A percentile compares a stretch with the other conserved stretches of the same genome.
These are phyloP conservation scores for Hypoxylon subgilvum DNA, from an alignment of 495 filamentous ascomycete species.

Conservation along the genomic window DNA sequence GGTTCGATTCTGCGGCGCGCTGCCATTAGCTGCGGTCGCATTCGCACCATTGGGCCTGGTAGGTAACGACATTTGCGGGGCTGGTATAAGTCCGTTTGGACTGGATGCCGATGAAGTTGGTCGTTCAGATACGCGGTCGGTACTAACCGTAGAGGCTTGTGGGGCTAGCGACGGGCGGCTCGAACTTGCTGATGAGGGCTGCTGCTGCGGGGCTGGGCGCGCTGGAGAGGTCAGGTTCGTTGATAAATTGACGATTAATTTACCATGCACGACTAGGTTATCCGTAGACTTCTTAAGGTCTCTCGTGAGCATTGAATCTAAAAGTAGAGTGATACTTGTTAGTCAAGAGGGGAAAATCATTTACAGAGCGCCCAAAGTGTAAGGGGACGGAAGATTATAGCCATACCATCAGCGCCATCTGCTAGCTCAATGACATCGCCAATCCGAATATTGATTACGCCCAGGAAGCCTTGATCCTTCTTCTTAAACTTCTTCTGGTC, in stretches of 20 bases:
- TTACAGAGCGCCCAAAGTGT: neutral
- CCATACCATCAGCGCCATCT: constrained; percentile 87
- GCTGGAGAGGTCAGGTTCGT: constrained; percentile 72
- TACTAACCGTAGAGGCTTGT: constrained; percentile 45
- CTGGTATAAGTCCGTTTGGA: constrained; percentile 45
- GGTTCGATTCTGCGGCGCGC: constrained; percentile 43
- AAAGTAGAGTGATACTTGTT: constrained; percentile 20
- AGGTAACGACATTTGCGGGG: constrained; percentile 41
- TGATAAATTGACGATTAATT: constrained; percentile 93
- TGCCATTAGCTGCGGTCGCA: constrained; percentile 48
- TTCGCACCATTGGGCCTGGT: constrained; percentile 49
- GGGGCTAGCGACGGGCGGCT: constrained; percentile 52
- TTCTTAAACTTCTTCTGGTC: constrained; percentile 99
- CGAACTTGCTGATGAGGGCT: constrained; percentile 43
- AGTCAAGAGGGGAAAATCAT: constrained; percentile 6
- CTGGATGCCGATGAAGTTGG: constrained; percentile 55
- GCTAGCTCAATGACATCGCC: constrained; percentile 90
- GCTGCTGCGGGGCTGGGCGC: constrained; percentile 34
- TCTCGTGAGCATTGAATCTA: constrained; percentile 92
- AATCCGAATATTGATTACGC: constrained; percentile 94
- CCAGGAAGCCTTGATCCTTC: constrained; percentile 98
- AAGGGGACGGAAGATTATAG: neutral
- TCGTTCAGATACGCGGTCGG: constrained; percentile 42
- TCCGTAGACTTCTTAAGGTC: constrained; percentile 98
- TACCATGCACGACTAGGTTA: constrained; percentile 96